Conservation (phyloP, 805 yeast species). For the Saturnispora ahearnii region DNA sequence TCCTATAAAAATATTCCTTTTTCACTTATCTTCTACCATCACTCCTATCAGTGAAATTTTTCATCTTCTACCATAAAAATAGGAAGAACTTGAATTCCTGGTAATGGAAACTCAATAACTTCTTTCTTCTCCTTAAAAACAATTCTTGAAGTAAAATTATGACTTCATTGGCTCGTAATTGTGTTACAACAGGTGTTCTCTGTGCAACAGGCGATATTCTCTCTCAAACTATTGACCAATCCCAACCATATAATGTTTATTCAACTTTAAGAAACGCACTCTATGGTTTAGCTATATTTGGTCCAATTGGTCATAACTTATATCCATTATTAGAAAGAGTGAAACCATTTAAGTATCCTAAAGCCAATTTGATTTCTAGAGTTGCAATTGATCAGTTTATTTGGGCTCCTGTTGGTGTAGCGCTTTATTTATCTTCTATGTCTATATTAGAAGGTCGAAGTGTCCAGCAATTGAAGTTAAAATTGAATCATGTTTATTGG, state of each 20-base stretch:
- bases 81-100: neutral
- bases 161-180: neutral
- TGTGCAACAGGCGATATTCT: constrained; percentile 5
- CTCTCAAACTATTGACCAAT: constrained; percentile 2
- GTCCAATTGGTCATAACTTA: constrained; percentile 6
- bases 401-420: constrained; percentile 75
- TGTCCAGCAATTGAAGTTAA: constrained; percentile 31
- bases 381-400: constrained; percentile 63
- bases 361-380: constrained; percentile 25
- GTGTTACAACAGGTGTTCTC: constrained; percentile 2
- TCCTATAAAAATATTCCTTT: no score
- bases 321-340: neutral
- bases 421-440: constrained; percentile 62
- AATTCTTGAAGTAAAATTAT: neutral
- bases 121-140: neutral
- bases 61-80: no score
- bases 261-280: constrained; percentile 1
- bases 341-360: neutral
- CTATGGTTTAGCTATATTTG: constrained; percentile 4
- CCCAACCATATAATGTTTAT: neutral
- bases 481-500: constrained; percentile 47
- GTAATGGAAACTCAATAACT: neutral
- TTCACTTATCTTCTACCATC: no score
- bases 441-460: constrained; percentile 53
- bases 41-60: no score